Evolutionary conservation across 2,329 filamentous ascomycete genomes (phyloP), one percentile per base, ranked within the genome.

Genomic region (Epichloe bromicola): DNA sequence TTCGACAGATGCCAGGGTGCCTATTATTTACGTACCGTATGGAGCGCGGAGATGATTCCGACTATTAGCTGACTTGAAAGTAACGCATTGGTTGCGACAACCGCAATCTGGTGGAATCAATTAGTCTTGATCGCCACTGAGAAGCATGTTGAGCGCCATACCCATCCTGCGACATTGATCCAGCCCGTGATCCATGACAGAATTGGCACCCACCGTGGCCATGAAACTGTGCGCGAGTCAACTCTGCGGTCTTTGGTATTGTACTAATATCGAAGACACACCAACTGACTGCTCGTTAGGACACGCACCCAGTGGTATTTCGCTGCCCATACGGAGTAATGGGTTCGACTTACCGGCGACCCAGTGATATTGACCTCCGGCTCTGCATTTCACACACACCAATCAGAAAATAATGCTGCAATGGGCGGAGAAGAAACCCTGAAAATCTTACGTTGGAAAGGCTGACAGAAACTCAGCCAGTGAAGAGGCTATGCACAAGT

Each of bases 381-480:
- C 76, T 0, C 59, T 61, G 44, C 7, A 19, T 6, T 26, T 12
- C 10, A 20, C 14, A 34, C 4, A 30, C 30, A 11, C 30, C 30
- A 30, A 30, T 30, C 8, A 30, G 26, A 30, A 30, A 30, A 30
- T 1, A 30, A 30, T 11, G 30, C 30, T 30, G 30, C 30, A 30
- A 30, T 1, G 30, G 30, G 8, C 30, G 30, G 30, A 10, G 30
- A 30, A 30, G 30, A 30, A 11, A 34, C 1, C 17, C 12, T 3
- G 17, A 37, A 8, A 37, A 19, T 39, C 59, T 46, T 46, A 59
- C 59, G 71, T 74, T 1, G 71, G 72, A 44, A 79, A 85, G 1
- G 80, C 79, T 0, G 80, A 83, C 5, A 85, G 68, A 56, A 85
- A 87, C 62, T 87, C 84, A 23, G 83, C 83, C 10, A 87, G 70